phyloP scores from a whole-genome alignment of 2,329 filamentous ascomycete genomes.

The Fusarium longipes region DNA sequence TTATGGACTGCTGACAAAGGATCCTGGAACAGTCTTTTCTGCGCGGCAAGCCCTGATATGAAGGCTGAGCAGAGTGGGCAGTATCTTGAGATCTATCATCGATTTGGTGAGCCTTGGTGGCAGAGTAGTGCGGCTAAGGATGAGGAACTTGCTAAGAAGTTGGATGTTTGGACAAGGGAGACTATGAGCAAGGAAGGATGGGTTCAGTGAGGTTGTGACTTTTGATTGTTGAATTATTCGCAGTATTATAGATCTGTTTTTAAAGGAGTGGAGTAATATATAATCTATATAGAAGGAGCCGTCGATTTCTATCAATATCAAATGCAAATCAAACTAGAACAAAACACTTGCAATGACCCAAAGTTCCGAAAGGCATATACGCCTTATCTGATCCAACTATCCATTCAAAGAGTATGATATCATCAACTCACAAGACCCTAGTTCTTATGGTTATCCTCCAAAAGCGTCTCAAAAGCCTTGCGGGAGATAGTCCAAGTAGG shows the following conservation, averaged over 20 bases:
- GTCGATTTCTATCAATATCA: background rate
- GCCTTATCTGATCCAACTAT: background rate
- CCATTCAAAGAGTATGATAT: rapidly evolving
- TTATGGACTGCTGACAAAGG: constrained; percentile 21
- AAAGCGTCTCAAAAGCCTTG: constrained; percentile 6
- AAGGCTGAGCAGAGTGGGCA: constrained; percentile 25
- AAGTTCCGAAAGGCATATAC: background rate
- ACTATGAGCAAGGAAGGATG: constrained; percentile 25
- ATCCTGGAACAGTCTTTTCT: constrained; percentile 36
- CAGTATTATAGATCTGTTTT: background rate
- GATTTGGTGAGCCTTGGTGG: constrained; percentile 31
- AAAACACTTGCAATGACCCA: background rate
- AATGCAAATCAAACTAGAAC: background rate
- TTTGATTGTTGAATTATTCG: background rate
- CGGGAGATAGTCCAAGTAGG: constrained; percentile 15
- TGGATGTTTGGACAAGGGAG: constrained; percentile 33
- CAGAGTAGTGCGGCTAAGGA: constrained; percentile 24
- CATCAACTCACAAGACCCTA: background rate
- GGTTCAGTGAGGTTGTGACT: background rate
- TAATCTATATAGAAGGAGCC: constrained; percentile 1
- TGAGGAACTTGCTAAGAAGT: constrained; percentile 16
- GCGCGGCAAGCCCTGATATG: constrained; percentile 24
- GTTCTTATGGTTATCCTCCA: constrained; percentile 4
- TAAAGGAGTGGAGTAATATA: background rate
- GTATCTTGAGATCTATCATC: constrained; percentile 24